phyloP scores from a whole-genome alignment of 495 filamentous ascomycete species.

The Antarctomyces pellizariae region DNA sequence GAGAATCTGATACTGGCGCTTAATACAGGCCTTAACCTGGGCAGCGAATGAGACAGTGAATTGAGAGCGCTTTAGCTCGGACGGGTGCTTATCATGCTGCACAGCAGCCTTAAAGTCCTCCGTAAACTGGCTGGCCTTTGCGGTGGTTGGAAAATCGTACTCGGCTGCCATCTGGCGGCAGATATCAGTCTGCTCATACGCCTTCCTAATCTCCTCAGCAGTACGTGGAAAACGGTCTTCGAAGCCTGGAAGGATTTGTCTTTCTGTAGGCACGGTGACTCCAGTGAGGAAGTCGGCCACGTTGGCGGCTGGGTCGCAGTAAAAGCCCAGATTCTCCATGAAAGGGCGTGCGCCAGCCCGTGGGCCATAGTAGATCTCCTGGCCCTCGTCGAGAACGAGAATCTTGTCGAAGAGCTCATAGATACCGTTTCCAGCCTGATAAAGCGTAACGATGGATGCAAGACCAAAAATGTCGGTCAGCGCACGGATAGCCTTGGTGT shows the following conservation, averaged over 20 bases:
- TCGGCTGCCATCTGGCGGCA: conserved; percentile 15
- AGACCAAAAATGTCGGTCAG: conserved; percentile 24
- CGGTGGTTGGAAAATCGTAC: conserved; percentile 24
- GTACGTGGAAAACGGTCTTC: conserved; percentile 43
- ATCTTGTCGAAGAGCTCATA: conserved; percentile 45
- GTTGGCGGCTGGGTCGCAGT: conserved; percentile 36
- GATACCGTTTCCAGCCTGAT: conserved; percentile 47
- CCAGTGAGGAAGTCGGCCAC: conserved; percentile 49
- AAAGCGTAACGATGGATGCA: conserved; percentile 29
- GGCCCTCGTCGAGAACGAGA: conserved; percentile 38
- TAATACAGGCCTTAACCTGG: conserved; percentile 21
- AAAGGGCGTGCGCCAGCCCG: conserved; percentile 39
- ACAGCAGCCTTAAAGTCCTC: conserved; percentile 41
- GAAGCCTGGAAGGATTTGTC: conserved; percentile 35
- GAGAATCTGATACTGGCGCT: conserved; percentile 34
- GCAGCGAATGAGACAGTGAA: conserved; percentile 20
- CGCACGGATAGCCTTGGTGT: conserved; percentile 22
- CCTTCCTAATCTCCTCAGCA: conserved; percentile 35
- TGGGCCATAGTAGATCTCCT: conserved; percentile 40
- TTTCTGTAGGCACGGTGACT: conserved; percentile 37
- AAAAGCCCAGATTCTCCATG: conserved; percentile 45
- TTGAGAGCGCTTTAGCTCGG: conserved; percentile 38
- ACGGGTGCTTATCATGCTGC: conserved; percentile 38
- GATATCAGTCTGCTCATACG: conserved; percentile 15
- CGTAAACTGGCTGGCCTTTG: conserved; percentile 19